phyloP scores from a whole-genome alignment of 2,329 filamentous ascomycete species.

The Colletotrichum chlorophyti region DNA sequence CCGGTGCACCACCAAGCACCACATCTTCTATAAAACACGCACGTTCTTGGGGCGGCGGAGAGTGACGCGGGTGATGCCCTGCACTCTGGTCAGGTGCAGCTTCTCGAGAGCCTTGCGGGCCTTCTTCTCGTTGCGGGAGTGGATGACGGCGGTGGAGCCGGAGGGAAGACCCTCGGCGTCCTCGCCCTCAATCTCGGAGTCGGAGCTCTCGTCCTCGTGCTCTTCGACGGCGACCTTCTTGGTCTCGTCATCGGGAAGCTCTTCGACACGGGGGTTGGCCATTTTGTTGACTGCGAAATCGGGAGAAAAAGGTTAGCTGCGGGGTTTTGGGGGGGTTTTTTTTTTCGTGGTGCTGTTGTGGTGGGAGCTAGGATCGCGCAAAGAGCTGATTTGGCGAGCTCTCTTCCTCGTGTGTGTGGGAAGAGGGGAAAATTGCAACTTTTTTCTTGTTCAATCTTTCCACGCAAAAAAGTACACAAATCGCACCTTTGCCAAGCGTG shows the following conservation, averaged over 20 bases:
- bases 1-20: not conserved
- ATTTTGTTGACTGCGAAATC: slow-evolving; percentile 62
- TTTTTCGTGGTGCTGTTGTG: slow-evolving; percentile 11
- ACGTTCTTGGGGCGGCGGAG: slow-evolving; percentile 99
- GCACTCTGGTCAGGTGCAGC: slow-evolving; percentile 94
- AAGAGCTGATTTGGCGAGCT: slow-evolving; percentile 25
- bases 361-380: slow-evolving; percentile 29
- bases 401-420: slow-evolving; percentile 7
- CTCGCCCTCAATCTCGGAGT: slow-evolving; percentile 81
- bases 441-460: no score
- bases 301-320: slow-evolving; percentile 15
- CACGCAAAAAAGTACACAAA: no score
- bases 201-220: slow-evolving; percentile 74
- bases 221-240: slow-evolving; percentile 82
- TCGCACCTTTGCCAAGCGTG: not conserved
- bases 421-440: slow-evolving; percentile 16
- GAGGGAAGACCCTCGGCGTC: slow-evolving; percentile 72
- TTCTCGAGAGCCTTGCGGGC: slow-evolving; percentile 99
- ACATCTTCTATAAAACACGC: slow-evolving; percentile 52
- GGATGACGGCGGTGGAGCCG: slow-evolving; percentile 87
- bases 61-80: slow-evolving; percentile 97
- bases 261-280: slow-evolving; percentile 98
- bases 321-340: slow-evolving; percentile 12
- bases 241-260: slow-evolving; percentile 90
- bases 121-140: slow-evolving; percentile 99